These are phyloP conservation scores for Abrus pulchellus DNA, from an alignment of 306 rosid genomes.

Conservation along the genomic window DNA sequence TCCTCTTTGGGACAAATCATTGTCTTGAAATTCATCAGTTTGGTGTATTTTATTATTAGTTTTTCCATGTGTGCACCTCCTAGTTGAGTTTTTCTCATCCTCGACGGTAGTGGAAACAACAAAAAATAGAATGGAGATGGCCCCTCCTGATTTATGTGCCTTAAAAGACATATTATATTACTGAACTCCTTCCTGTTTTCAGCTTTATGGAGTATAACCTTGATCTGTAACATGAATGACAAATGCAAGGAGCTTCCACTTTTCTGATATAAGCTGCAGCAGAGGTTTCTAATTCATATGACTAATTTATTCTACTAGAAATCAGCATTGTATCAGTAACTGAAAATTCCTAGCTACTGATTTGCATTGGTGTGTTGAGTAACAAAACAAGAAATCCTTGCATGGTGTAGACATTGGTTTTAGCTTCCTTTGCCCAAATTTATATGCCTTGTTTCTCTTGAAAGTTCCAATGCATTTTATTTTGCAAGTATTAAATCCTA, in stretches of 20 bases:
- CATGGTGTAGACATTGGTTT: conserved; percentile 18
- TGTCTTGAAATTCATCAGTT: background rate
- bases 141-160: conserved; percentile 8
- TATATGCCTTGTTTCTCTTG: conserved; percentile 17
- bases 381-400: conserved; percentile 9
- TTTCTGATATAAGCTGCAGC: conserved; percentile 12
- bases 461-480: background rate
- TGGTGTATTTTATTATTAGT: background rate
- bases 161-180: background rate
- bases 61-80: conserved; percentile 36
- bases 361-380: background rate
- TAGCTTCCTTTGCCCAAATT: background rate
- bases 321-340: background rate
- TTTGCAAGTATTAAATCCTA: conserved; percentile 15
- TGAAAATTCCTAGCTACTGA: conserved; percentile 9
- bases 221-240: conserved; percentile 15
- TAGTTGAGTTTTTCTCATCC: conserved; percentile 5
- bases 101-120: conserved; percentile 11
- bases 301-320: conserved; percentile 11
- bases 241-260: background rate
- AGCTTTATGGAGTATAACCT: background rate
- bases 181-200: background rate
- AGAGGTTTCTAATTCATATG: conserved; percentile 6
- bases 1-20: conserved; percentile 10
- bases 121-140: conserved; percentile 13